Conservation (phyloP, 2,329 filamentous ascomycete genomes). For the Orbilia javanica region DNA sequence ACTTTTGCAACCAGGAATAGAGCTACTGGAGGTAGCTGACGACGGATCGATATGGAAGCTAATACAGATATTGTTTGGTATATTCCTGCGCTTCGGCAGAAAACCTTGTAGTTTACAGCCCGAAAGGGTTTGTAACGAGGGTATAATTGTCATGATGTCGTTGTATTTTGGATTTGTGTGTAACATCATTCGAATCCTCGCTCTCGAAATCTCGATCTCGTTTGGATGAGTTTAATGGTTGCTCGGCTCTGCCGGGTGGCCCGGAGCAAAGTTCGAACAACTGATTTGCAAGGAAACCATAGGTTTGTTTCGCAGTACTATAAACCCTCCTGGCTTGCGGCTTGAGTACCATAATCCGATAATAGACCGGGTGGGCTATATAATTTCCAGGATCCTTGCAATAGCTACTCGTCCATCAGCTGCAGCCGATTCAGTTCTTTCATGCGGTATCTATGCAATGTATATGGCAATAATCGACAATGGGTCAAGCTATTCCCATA, state of each 20-base stretch:
- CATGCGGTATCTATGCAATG: too few relatives aligned
- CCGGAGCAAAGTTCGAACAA: not conserved
- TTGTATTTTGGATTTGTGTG: not conserved
- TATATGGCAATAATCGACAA: too few relatives aligned
- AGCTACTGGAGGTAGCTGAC: not conserved
- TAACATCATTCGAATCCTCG: constrained; percentile 6
- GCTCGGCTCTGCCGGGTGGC: not conserved
- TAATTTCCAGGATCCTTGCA: too few relatives aligned
- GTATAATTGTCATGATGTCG: not conserved
- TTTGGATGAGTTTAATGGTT: not conserved
- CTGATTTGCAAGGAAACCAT: too few relatives aligned
- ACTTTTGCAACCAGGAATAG: not conserved
- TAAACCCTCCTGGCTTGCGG: too few relatives aligned
- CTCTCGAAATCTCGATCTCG: too few relatives aligned
- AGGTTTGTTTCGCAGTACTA: too few relatives aligned
- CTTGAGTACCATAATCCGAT: too few relatives aligned
- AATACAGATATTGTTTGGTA: not conserved
- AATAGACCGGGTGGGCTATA: too few relatives aligned
- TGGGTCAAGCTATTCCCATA: too few relatives aligned
- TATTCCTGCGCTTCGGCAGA: not conserved
- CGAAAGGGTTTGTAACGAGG: not conserved
- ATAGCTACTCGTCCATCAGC: too few relatives aligned
- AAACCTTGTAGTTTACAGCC: not conserved
- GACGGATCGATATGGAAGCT: not conserved
- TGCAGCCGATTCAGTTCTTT: too few relatives aligned